Base-by-base conservation (phyloP, 208 protist genomes). In the Wallacemonas sp. region DNA sequence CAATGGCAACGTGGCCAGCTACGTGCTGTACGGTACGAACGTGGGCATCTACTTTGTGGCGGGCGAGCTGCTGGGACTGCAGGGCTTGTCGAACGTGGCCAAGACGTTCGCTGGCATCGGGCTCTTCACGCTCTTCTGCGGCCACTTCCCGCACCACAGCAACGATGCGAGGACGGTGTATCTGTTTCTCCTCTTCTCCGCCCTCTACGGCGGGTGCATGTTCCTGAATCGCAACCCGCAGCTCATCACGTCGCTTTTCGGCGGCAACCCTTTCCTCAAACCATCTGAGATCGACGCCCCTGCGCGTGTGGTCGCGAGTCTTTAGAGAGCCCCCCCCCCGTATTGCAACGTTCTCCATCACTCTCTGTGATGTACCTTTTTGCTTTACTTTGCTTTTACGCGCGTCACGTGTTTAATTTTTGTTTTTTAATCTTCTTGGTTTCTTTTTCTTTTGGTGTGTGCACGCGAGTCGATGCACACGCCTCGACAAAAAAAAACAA, bases 101-200 rank as follows among this genome's bases (percentile, higher is more conserved):
- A 56, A 61, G 64, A 57, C 52, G 1, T 69, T 61, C 54, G 30
- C 38, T 44, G 54, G 52, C 16, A 19, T 69, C 39, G 56, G 36
- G 3, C 39, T 69, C 26, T 69, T 69, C 54, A 69, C 64, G 1
- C 3, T 62, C 5, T 69, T 62, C 54, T 47, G 52, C 54, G 49
- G 52, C 3, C 52, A 69, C 27, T 54, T 38, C 24, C 52, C 36
- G 17, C 21, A 6, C 1, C 49, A 34, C 16, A 19, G 33, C 33
- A 3, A 5, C 0, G 32, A 44, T 47, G 48, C 17, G 9, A n/a
- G n/a, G 6, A 47, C 30, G 16, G 62, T 41, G 30, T 57, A 47
- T 11, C 52, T 58, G 9, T 58, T 57, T 9, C 24, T 57, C 0
- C 33, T 52, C 30, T 67, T 67, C 29, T 24, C 32, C 19, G 21